A percentile compares a stretch with the other conserved stretches of the same genome.
Evolutionary conservation across 2,329 filamentous ascomycete genomes (phyloP).

Genomic region (Sclerotinia minor): DNA sequence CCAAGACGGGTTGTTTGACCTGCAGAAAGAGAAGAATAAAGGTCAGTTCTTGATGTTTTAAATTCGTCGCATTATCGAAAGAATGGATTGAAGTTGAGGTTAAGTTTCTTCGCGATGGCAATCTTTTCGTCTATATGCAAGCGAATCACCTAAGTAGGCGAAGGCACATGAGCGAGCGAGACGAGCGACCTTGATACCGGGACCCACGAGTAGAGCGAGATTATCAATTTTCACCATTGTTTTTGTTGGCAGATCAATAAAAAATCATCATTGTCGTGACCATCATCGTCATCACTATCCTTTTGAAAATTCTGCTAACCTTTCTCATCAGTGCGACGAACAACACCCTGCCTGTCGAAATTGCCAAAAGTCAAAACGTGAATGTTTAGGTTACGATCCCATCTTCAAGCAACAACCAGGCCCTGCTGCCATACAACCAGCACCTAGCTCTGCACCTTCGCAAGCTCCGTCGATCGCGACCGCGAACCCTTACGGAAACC

Average conservation of each 20-base stretch:
- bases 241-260: slow-evolving; percentile 20
- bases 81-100: slow-evolving; percentile 36
- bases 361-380: slow-evolving; percentile 84
- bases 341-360: slow-evolving; percentile 88
- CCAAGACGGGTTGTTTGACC: slow-evolving; percentile 70
- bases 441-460: slow-evolving; percentile 50
- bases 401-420: slow-evolving; percentile 73
- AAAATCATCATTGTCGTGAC: slow-evolving; percentile 11
- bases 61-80: slow-evolving; percentile 31
- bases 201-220: slow-evolving; percentile 25
- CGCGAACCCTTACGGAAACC: slow-evolving; percentile 49
- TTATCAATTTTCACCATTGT: slow-evolving; percentile 21
- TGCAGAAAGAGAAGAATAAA: slow-evolving; percentile 70
- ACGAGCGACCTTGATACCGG: slow-evolving; percentile 27
- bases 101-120: slow-evolving; percentile 37
- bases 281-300: slow-evolving; percentile 20
- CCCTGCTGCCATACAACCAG: slow-evolving; percentile 71
- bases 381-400: slow-evolving; percentile 83
- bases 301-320: slow-evolving; percentile 23
- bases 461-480: slow-evolving; percentile 36
- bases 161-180: slow-evolving; percentile 40
- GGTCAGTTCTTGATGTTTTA: slow-evolving; percentile 51
- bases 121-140: slow-evolving; percentile 42
- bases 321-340: slow-evolving; percentile 79
- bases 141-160: slow-evolving; percentile 44